Evolutionary conservation across 257 asterid genomes (phyloP), one percentile per base, ranked within the genome.

Genomic region (Penstemon newberryi): DNA sequence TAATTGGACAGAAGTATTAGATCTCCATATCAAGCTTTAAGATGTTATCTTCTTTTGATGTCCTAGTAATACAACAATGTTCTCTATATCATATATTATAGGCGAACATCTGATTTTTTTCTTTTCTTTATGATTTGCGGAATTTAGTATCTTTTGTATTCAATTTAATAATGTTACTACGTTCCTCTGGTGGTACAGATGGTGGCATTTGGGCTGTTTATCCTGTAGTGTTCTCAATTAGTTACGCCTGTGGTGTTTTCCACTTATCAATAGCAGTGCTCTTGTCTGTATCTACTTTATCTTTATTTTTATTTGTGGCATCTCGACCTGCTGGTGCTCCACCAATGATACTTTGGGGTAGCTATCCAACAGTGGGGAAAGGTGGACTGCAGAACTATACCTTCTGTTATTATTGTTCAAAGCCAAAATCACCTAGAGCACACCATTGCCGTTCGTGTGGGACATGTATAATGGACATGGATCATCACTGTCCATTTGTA

Each of bases 401-500:
- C 38, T 92, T 81, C 78, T 92, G 98, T 66, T 82, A 79, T 61
- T 79, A 74, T 73, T 92, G 98, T 65, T 86, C 88, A 63, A 92
- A 78, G 84, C 98, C 98, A 6, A 92, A 92, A 75, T 80, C 96
- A 39, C 87, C 96, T 18, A 72, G 87, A 71, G 78, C 95, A 9
- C 98, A 92, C 76, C 98, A 92, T 66, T 92, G 98, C 67, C 89
- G 96, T 58, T 85, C 98, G 6, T 92, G 98, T 66, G 91, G 96
- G 63, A 84, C 70, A 61, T 91, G 98, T 56, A 75, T 89, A 71
- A 59, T 89, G 80, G 92, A 87, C 81, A 91, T 89, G 98, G 98
- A 92, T 84, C 98, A 92, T 86, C 98, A 92, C 77, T 92, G 98
- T 78, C 96, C 98, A 70, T 92, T 92, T 74, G 96, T 92, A 79